Conservation (phyloP, 306 rosid species). For the Luffa acutangula region DNA sequence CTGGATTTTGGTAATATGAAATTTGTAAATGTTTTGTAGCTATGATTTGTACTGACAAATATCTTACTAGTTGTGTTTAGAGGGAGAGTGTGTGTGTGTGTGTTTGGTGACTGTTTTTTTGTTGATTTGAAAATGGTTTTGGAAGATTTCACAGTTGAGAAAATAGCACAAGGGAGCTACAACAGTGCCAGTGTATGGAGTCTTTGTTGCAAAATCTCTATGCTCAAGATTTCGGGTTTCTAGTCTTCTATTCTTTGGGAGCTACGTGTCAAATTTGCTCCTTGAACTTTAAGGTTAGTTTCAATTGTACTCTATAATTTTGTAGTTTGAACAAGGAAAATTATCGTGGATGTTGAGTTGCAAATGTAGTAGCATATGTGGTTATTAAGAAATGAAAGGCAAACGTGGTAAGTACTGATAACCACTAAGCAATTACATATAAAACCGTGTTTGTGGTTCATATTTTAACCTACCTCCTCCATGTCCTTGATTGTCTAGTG, state of each 20-base stretch:
- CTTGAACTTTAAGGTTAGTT: background rate
- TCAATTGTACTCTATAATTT: too few relatives aligned
- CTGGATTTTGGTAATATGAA: slow-evolving; percentile 14
- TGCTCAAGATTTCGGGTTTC: background rate
- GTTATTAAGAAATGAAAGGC: too few relatives aligned
- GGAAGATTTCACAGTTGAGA: background rate
- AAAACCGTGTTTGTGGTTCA: too few relatives aligned
- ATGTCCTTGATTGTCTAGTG: too few relatives aligned
- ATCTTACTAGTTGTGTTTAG: background rate
- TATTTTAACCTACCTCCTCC: too few relatives aligned
- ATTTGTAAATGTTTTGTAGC: slow-evolving; percentile 12
- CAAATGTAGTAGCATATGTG: too few relatives aligned
- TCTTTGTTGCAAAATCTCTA: background rate
- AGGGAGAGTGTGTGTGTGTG: background rate
- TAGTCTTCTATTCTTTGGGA: background rate
- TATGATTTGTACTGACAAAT: background rate
- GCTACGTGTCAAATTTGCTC: background rate
- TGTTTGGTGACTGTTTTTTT: too few relatives aligned
- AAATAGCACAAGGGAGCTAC: background rate
- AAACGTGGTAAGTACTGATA: too few relatives aligned
- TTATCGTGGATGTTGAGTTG: too few relatives aligned
- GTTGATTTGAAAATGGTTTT: background rate
- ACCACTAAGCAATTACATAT: too few relatives aligned
- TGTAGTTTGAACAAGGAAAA: too few relatives aligned
- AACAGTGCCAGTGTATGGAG: background rate